Percentiles rank a stretch among this genome's conserved stretches.
Conservation (phyloP, 2,329 filamentous ascomycete species). For the Cordyceps tenuipes region DNA sequence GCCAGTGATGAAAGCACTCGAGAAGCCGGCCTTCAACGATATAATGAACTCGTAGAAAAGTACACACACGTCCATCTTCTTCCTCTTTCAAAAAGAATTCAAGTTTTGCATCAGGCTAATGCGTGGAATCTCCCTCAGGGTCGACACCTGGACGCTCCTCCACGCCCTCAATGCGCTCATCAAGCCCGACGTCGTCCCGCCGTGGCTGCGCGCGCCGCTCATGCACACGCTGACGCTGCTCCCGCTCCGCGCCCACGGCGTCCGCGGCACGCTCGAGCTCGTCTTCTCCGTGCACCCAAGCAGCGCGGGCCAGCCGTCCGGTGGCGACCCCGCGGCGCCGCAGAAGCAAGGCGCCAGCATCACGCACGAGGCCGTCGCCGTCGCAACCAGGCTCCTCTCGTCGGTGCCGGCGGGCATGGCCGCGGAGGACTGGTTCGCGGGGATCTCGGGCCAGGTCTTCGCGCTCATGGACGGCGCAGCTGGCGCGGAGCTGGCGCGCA, state of each 20-base stretch:
- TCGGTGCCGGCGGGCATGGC: slow-evolving; percentile 47
- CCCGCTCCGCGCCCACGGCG: slow-evolving; percentile 54
- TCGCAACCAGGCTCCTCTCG: slow-evolving; percentile 54
- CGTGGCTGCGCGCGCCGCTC: slow-evolving; percentile 51
- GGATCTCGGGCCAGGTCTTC: slow-evolving; percentile 53
- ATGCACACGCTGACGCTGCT: slow-evolving; percentile 50
- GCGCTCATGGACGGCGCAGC: slow-evolving; percentile 49
- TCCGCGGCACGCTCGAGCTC: slow-evolving; percentile 62
- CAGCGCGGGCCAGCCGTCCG: slow-evolving; percentile 30
- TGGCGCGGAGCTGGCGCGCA: slow-evolving; percentile 27
- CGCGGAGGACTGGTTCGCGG: slow-evolving; percentile 50
- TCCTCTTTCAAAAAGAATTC: not conserved
- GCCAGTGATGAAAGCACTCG: slow-evolving; percentile 25
- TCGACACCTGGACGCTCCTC: slow-evolving; percentile 44
- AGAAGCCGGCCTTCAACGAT: slow-evolving; percentile 29
- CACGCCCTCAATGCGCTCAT: slow-evolving; percentile 55
- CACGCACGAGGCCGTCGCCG: slow-evolving; percentile 57
- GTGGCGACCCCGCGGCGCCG: slow-evolving; percentile 36
- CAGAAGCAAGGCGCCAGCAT: slow-evolving; percentile 55
- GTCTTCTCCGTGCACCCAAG: slow-evolving; percentile 60
- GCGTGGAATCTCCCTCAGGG: slow-evolving; percentile 17
- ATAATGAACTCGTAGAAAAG: slow-evolving; percentile 41
- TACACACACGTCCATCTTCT: slow-evolving; percentile 21
- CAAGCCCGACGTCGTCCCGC: slow-evolving; percentile 49
- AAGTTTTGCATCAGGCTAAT: not conserved